Conservation (phyloP, 2,329 filamentous ascomycete species). For the Zymoseptoria brevis region DNA sequence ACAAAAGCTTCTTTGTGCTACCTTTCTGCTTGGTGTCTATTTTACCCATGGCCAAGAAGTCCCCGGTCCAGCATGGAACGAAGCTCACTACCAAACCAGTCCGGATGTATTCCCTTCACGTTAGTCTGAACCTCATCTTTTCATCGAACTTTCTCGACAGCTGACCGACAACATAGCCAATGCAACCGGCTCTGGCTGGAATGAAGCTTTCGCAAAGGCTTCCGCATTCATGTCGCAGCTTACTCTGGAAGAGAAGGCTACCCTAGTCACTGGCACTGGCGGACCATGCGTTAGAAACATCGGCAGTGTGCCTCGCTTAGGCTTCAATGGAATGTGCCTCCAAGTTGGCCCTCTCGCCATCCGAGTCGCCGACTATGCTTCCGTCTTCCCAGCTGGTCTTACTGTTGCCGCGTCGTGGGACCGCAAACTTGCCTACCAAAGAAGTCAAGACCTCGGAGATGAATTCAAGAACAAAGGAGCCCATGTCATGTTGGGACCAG, state of each 20-base stretch:
- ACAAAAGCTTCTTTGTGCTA: background rate
- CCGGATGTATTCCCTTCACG: conserved; percentile 14
- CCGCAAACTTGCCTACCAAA: conserved; percentile 68
- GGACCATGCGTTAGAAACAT: conserved; percentile 35
- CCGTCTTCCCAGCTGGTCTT: conserved; percentile 78
- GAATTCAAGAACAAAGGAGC: conserved; percentile 65
- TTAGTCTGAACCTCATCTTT: background rate
- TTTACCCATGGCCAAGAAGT: conserved; percentile 9
- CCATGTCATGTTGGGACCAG: conserved; percentile 72
- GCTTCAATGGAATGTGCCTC: conserved; percentile 71
- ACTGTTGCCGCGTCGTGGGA: conserved; percentile 89
- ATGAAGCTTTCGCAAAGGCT: conserved; percentile 24
- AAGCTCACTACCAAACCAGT: conserved; percentile 15
- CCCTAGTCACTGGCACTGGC: conserved; percentile 22
- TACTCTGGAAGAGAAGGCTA: conserved; percentile 28
- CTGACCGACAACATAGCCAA: conserved; percentile 12
- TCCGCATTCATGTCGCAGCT: conserved; percentile 27
- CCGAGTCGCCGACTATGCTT: conserved; percentile 71
- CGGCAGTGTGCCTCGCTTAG: conserved; percentile 41
- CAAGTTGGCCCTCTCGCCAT: conserved; percentile 83
- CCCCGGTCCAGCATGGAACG: conserved; percentile 12
- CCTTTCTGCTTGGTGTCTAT: conserved; percentile 9
- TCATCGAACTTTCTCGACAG: background rate
- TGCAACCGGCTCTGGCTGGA: conserved; percentile 26
- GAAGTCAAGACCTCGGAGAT: conserved; percentile 65